A percentile compares a stretch with the other conserved stretches of the same genome.
Conservation (phyloP, 2,329 filamentous ascomycete genomes). For the Colletotrichum horii region DNA sequence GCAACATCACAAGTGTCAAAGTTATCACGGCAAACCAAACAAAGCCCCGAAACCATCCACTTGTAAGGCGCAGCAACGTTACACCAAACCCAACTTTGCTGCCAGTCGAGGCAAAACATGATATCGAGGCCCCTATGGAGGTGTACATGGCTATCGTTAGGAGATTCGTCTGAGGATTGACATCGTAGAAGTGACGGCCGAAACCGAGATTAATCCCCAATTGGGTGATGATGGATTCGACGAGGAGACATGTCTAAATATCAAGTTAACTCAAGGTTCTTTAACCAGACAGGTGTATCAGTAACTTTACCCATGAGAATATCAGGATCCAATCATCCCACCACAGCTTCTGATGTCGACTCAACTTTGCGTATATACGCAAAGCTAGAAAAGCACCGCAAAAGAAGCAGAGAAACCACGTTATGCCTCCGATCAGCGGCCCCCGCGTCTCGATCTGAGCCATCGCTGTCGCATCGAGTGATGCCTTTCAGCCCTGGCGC, state of each 20-base stretch:
- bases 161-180: background rate
- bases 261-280: background rate
- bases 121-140: conserved; percentile 14
- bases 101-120: conserved; percentile 10
- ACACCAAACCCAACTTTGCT: conserved; percentile 32
- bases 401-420: conserved; percentile 32
- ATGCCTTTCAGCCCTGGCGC: background rate
- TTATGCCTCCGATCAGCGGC: conserved; percentile 22
- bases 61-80: conserved; percentile 31
- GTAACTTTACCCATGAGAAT: conserved; percentile 29
- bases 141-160: conserved; percentile 6
- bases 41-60: conserved; percentile 24
- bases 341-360: conserved; percentile 21
- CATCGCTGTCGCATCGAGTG: background rate
- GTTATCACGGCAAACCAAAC: conserved; percentile 31
- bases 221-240: conserved; percentile 19
- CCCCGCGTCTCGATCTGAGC: background rate
- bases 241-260: background rate
- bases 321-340: conserved; percentile 29
- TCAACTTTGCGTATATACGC: conserved; percentile 26
- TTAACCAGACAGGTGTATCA: rapidly evolving
- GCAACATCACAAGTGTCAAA: conserved; percentile 24
- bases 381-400: conserved; percentile 25
- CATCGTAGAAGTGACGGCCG: conserved; percentile 22
- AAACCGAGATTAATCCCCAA: conserved; percentile 22